Base-by-base conservation (phyloP, 2,329 filamentous ascomycete genomes). In the Colletotrichum kahawae region DNA sequence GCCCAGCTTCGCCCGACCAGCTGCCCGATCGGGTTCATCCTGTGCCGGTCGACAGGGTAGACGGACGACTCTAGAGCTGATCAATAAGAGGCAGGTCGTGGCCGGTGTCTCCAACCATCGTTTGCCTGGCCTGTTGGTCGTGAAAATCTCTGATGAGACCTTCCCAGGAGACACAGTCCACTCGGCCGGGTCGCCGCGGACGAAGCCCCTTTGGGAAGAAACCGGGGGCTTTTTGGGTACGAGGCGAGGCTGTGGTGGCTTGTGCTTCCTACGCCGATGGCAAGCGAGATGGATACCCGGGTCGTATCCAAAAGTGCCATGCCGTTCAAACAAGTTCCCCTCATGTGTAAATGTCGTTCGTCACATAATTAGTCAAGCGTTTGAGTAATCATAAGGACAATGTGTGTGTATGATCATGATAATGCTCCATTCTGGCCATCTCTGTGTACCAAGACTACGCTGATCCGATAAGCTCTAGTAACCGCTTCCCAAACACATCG, bases 11-110 rank as follows among this genome's bases (percentile, higher is more conserved):
- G 70, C 31, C 74, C 65, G 9, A 66, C 71, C 71, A 76, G 71
- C 66, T 76, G 74, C 74, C 71, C 65, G 70, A 74, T 70, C 38
- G 70, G 74, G 71, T 74, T 70, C 74, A 76, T 76, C 65, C 43
- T 57, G 36, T 65, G 38, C 51, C 29, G 63, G 60, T 63, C 43
- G 69, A 70, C 43, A 54, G 34, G 54, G 27, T 48, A 51, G 38
- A 66, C 24, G 54, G 31, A n/a, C 43, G 24, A 60, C 68, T 71
- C 27, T 24, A 54, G 57, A 65, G 34, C 70, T 69, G 63, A 36
- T 64, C 43, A 33, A 27, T 74, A 38, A 59, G 51, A 43, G 69
- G 70, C 63, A 69, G 73, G 70, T 64, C 70, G 69, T 51, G 29
- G 73, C 65, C 65, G 59, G 34, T 60, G 27, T 29, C 51, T 65